A percentile compares a stretch with the other conserved stretches of the same genome.
These are phyloP conservation scores for Hemisphaericaspora subhashii DNA, from an alignment of 1,139 yeast genomes.

Conservation along the genomic window DNA sequence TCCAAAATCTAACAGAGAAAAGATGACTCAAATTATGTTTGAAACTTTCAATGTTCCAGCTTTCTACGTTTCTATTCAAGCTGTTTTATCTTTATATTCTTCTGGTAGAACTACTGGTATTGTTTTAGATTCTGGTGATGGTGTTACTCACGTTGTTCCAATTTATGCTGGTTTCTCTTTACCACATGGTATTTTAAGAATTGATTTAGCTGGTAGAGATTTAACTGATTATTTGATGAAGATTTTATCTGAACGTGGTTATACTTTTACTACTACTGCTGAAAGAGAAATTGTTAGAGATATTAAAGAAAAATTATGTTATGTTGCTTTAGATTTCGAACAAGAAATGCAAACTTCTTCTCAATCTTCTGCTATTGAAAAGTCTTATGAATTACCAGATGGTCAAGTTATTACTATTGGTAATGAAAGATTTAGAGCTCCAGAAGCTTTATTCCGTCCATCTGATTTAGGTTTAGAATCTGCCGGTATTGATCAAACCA, in stretches of 20 bases:
- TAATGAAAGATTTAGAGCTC: slow-evolving; percentile 99
- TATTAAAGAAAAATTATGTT: slow-evolving; percentile 98
- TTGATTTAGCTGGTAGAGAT: slow-evolving; percentile 99
- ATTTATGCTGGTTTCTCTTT: slow-evolving; percentile 99
- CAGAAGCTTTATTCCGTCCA: slow-evolving; percentile 99
- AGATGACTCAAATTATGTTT: slow-evolving; percentile 98
- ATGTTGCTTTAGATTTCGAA: slow-evolving; percentile 94
- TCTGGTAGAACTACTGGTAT: slow-evolving; percentile 99
- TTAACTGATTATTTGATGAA: slow-evolving; percentile 98
- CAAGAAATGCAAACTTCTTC: slow-evolving; percentile 99
- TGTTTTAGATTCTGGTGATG: slow-evolving; percentile 99
- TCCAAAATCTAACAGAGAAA: slow-evolving; percentile 99
- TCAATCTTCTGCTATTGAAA: slow-evolving; percentile 97
- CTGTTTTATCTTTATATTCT: slow-evolving; percentile 95
- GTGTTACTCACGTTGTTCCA: slow-evolving; percentile 99
- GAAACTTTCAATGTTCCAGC: slow-evolving; percentile 99
- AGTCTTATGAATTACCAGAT: slow-evolving; percentile 98
- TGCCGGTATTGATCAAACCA: slow-evolving; percentile 99
- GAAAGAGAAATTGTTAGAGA: slow-evolving; percentile 99
- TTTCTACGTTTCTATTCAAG: slow-evolving; percentile 97
- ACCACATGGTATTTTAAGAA: slow-evolving; percentile 98
- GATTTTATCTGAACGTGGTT: slow-evolving; percentile 98
- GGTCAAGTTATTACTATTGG: slow-evolving; percentile 99
- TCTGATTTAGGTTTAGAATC: slow-evolving; percentile 96
- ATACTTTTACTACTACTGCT: slow-evolving; percentile 97